These are phyloP conservation scores for Petunia hybrid DNA, from an alignment of 305 asterid species.

Conservation along the genomic window DNA sequence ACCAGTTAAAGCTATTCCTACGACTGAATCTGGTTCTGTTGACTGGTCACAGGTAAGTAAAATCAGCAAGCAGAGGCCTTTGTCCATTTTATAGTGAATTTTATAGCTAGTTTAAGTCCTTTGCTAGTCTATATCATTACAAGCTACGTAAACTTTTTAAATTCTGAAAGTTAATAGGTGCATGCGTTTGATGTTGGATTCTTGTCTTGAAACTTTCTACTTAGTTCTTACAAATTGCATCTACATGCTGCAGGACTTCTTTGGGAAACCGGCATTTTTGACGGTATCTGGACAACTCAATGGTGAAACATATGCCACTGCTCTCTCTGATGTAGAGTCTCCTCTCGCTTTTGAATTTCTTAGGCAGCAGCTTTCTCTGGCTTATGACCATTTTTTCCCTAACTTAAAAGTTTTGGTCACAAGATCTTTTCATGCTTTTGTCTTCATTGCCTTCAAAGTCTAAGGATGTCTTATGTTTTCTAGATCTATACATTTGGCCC, in stretches of 20 bases:
- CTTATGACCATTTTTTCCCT: conserved; percentile 12
- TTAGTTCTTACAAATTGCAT: conserved; percentile 29
- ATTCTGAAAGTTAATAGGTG: background rate
- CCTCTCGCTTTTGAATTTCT: conserved; percentile 36
- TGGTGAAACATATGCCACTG: conserved; percentile 98
- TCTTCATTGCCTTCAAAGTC: conserved; percentile 30
- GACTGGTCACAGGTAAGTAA: conserved; percentile 95
- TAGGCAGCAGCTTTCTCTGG: conserved; percentile 34
- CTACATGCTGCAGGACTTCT: conserved; percentile 79
- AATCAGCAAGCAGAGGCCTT: conserved; percentile 6
- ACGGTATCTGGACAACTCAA: conserved; percentile 99
- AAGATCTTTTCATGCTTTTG: conserved; percentile 29
- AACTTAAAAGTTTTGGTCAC: conserved; percentile 20
- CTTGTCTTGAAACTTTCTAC: background rate
- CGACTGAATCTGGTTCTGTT: conserved; percentile 71
- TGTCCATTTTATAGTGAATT: background rate
- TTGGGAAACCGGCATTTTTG: conserved; percentile 93
- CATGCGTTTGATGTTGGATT: conserved; percentile 19
- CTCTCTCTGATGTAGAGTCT: conserved; percentile 83
- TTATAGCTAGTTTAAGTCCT: background rate
- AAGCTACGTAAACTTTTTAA: background rate
- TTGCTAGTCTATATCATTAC: conserved; percentile 15
- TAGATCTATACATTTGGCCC: conserved; percentile 99
- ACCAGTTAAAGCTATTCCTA: conserved; percentile 79
- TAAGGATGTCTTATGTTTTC: conserved; percentile 36